A percentile compares a stretch with the other conserved stretches of the same genome.
These are phyloP conservation scores for Solanum clarkiae DNA, from an alignment of 257 asterid genomes.

Conservation along the genomic window DNA sequence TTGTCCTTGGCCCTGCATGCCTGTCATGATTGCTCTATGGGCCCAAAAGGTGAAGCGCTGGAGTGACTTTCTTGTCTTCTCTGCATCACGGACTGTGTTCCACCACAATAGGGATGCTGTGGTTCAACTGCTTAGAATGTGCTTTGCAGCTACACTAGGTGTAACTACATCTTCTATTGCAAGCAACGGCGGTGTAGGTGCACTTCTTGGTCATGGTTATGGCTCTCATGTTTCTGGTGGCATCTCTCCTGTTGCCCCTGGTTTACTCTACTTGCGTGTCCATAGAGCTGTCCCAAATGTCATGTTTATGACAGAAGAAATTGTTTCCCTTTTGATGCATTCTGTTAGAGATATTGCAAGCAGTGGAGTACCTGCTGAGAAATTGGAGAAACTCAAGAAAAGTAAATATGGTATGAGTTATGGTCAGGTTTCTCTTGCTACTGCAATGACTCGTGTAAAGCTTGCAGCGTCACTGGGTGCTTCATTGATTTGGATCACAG, in stretches of 20 bases:
- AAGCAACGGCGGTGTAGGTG: conserved; percentile 70
- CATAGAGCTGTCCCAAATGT: conserved; percentile 74
- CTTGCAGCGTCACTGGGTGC: conserved; percentile 82
- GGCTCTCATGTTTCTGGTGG: conserved; percentile 74
- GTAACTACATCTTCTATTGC: conserved; percentile 37
- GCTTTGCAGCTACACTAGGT: conserved; percentile 72
- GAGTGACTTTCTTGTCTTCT: conserved; percentile 79
- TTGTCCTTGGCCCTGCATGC: conserved; percentile 99
- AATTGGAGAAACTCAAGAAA: conserved; percentile 53
- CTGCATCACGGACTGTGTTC: conserved; percentile 80
- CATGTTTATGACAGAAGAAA: conserved; percentile 67
- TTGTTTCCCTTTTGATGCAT: conserved; percentile 61
- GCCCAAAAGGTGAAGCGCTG: conserved; percentile 88
- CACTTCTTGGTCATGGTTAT: conserved; percentile 94
- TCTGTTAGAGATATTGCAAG: conserved; percentile 59
- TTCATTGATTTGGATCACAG: conserved; percentile 77
- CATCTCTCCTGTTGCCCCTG: conserved; percentile 84
- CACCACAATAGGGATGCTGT: conserved; percentile 76
- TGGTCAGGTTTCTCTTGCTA: conserved; percentile 73
- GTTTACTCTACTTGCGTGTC: conserved; percentile 70
- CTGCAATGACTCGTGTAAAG: conserved; percentile 66
- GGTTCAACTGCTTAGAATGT: conserved; percentile 80
- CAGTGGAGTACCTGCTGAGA: conserved; percentile 43
- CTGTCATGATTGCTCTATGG: conserved; percentile 74
- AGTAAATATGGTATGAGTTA: conserved; percentile 40